These are phyloP conservation scores for Aleurites moluccanus DNA, from an alignment of 441 rosid genomes.

Conservation along the genomic window DNA sequence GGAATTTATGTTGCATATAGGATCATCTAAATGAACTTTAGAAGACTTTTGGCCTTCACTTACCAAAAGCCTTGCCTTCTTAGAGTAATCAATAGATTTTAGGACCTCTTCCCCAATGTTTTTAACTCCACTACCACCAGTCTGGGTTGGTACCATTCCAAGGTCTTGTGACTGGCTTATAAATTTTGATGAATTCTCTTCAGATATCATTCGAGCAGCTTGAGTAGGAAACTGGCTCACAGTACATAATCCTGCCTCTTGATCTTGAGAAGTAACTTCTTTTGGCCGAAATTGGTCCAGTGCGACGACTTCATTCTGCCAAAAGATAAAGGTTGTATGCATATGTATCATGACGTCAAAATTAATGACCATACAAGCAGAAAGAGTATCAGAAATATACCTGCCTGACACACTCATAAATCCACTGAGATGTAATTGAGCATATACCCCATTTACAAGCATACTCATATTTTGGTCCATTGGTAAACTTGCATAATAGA, in stretches of 20 bases:
- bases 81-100: constrained; percentile 35
- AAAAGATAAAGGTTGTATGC: constrained; percentile 19
- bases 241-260: constrained; percentile 58
- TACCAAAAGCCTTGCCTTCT: constrained; percentile 54
- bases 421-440: constrained; percentile 76
- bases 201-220: constrained; percentile 45
- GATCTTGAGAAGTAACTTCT: constrained; percentile 74
- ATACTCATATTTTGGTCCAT: constrained; percentile 77
- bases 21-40: constrained; percentile 36
- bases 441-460: constrained; percentile 78
- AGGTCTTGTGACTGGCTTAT: constrained; percentile 47
- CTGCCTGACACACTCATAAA: constrained; percentile 88
- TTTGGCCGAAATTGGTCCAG: constrained; percentile 65
- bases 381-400: constrained; percentile 41
- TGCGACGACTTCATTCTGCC: constrained; percentile 71
- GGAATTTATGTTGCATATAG: constrained; percentile 34
- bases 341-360: constrained; percentile 7
- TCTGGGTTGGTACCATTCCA: constrained; percentile 31
- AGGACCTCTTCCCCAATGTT: constrained; percentile 36
- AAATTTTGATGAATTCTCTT: constrained; percentile 52
- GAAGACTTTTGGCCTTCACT: constrained; percentile 43
- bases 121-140: constrained; percentile 29
- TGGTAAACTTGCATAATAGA: constrained; percentile 76
- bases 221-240: constrained; percentile 81
- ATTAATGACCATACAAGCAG: constrained; percentile 6